Base-by-base conservation (phyloP, 2,329 filamentous ascomycete species). In the Exophiala sp. region DNA sequence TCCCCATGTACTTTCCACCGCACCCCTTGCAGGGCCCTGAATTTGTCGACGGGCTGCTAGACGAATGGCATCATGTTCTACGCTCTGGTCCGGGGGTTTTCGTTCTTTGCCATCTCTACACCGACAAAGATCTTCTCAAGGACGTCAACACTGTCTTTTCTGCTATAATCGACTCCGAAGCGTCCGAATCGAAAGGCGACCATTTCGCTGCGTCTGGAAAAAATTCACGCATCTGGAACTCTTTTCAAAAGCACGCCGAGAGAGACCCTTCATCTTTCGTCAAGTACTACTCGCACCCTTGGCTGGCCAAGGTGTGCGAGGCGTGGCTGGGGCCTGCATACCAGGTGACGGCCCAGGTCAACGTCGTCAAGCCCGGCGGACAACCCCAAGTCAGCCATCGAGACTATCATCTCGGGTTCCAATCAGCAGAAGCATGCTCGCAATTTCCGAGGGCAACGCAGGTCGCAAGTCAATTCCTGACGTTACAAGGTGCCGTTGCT, bases 191-290 rank as follows among this genome's bases (percentile, higher is more conserved):
- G 18, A 65, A 65, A 20, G 83, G 83, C 18, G 83, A 86, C 65
- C 83, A 86, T 62, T 86, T 86, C 65, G 80, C 82, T 1, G 68
- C 74, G 3, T 71, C 73, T 2, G 78, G 78, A 18, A 73, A 75
- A 20, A 86, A 86, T 63, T 74, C 79, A 50, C 76, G 83, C 8
- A 84, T 86, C 69, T 86, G 82, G 82, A 86, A 86, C 69, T 82
- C 82, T 0, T 82, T 85, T 67, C 77, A 77, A 58, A 86, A 86
- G 63, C 83, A 85, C 62, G 78, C 75, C 16, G 65, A 79, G 2
- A 63, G 69, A 24, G 75, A 83, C 57, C 76, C 82, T 0, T 40
- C 63, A 0, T 80, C 77, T 0, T 86, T 86, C 62, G 56, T 79
- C 0, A 55, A 65, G 5, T 85, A 86, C 72, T 85, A 82, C 66